A percentile compares a stretch with the other conserved stretches of the same genome.
These are phyloP conservation scores for Arthrobotrys sphaeroides DNA, from an alignment of 2,329 filamentous ascomycete species.

Conservation along the genomic window DNA sequence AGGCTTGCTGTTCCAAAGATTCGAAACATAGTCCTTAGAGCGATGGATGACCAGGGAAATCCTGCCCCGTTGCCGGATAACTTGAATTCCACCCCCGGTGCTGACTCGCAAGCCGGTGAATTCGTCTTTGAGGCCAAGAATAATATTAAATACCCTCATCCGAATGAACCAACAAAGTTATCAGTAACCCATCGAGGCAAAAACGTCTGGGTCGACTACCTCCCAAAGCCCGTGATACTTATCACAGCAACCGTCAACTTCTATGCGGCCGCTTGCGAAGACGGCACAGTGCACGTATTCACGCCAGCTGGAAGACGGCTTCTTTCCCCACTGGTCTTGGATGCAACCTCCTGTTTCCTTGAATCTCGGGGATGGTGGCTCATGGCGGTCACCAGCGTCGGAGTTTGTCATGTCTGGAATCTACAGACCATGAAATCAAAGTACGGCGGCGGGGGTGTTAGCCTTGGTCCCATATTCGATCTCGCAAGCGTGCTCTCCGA, in stretches of 20 bases:
- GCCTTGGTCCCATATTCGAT: conserved; percentile 86
- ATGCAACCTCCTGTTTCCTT: conserved; percentile 92
- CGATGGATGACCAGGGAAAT: conserved; percentile 70
- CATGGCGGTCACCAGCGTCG: conserved; percentile 85
- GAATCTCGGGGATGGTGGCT: conserved; percentile 91
- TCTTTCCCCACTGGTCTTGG: conserved; percentile 83
- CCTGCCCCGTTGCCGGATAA: conserved; percentile 48
- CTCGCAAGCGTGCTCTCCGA: conserved; percentile 82
- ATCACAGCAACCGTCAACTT: conserved; percentile 89
- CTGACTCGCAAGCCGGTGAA: conserved; percentile 62
- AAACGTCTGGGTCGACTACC: conserved; percentile 90
- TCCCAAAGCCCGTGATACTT: conserved; percentile 86
- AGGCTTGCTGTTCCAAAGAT: conserved; percentile 88
- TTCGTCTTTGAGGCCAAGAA: conserved; percentile 90
- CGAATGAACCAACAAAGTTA: conserved; percentile 84
- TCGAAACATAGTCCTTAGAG: conserved; percentile 80
- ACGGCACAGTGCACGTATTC: conserved; percentile 89
- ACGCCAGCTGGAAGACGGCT: conserved; percentile 88
- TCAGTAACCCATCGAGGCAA: conserved; percentile 82
- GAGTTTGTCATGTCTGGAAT: conserved; percentile 94
- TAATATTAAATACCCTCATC: conserved; percentile 70
- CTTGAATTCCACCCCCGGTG: conserved; percentile 57
- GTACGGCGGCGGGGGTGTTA: conserved; percentile 66
- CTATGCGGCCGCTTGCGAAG: conserved; percentile 93
- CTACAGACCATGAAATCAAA: conserved; percentile 81